Evolutionary conservation across 768 basidiomycete species (phyloP).

Genomic region (Botryobasidium botryosum): DNA sequence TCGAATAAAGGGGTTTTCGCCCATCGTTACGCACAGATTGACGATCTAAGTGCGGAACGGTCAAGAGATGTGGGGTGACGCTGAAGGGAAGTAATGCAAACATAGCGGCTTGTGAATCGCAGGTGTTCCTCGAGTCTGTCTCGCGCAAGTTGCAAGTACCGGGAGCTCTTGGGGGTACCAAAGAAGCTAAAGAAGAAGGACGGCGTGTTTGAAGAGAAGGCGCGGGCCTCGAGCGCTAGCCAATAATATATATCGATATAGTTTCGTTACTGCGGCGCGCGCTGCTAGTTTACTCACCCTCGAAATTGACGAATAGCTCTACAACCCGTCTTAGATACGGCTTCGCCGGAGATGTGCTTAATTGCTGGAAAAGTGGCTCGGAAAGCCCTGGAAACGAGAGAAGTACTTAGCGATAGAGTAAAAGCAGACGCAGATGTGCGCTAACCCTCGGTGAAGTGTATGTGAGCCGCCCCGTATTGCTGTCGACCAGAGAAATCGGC

Average conservation of each 20-base stretch:
- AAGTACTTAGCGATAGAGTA: background rate
- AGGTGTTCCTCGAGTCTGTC: slow-evolving; percentile 80
- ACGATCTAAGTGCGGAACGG: slow-evolving; percentile 34
- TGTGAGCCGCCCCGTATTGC: slow-evolving; percentile 67
- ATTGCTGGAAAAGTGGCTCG: slow-evolving; percentile 56
- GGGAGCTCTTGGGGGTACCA: slow-evolving; percentile 52
- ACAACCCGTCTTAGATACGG: slow-evolving; percentile 59
- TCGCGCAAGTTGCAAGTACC: slow-evolving; percentile 42
- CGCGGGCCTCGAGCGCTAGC: slow-evolving; percentile 76
- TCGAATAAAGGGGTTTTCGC: slow-evolving; percentile 84
- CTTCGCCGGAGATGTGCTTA: slow-evolving; percentile 61
- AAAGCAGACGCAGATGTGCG: background rate
- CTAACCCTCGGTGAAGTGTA: slow-evolving; percentile 88
- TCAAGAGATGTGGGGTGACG: slow-evolving; percentile 3
- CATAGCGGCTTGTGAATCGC: slow-evolving; percentile 43
- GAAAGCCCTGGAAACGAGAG: slow-evolving; percentile 39
- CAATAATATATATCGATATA: background rate
- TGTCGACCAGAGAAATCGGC: slow-evolving; percentile 60
- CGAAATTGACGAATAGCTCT: slow-evolving; percentile 86
- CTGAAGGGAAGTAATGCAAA: too few species aligned
- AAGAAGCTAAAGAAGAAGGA: slow-evolving; percentile 77
- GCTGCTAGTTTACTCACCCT: slow-evolving; percentile 38
- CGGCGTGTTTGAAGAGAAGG: slow-evolving; percentile 66
- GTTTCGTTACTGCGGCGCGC: background rate
- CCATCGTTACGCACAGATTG: slow-evolving; percentile 75